Base-by-base conservation (phyloP, 768 basidiomycete genomes). In the Amanita inopinata region DNA sequence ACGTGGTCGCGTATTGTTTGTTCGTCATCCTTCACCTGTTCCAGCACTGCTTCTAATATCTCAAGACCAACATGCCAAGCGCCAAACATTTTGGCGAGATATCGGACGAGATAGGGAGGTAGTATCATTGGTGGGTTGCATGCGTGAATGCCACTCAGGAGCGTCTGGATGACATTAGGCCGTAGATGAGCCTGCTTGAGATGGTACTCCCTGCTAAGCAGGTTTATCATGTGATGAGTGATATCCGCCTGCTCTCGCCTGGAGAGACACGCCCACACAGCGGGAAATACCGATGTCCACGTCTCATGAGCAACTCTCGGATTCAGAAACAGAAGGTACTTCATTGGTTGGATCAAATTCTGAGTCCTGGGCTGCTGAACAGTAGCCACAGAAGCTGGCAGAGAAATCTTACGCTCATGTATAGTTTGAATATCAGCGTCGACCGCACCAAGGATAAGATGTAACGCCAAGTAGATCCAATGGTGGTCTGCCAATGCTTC, bases 41-140 rank as follows among this genome's bases (percentile, higher is more conserved):
- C 87, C 47, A 92, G 65, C n/a, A 87, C 82, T 20, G 71, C 66
- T 49, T 81, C 80, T 3, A 99, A 73, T 23, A 94, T 78, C 58
- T 97, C 93, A 44, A 94, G 63, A 3, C 80, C 79, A 36, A 83
- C 76, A 58, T 96, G 86, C 93, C 94, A 98, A n/a, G 88, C 87
- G 28, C 89, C 83, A 60, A 86, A 99, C 0, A 89, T 89, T 63
- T 97, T 96, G 12, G 88, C 90, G 24, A 98, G 79, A 57, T 92
- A 99, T 57, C 97, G 97, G 52, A 97, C 74, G 25, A 99, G 77
- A 53, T 94, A 86, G 8, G 96, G 93, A 5, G 96, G 96, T 2
- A 99, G 71, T 22, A 76, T 79, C 73, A 96, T 83, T 0, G 85
- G 74, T 4, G 93, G 90, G 5, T 70, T 76, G 58, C 93, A 96